phyloP scores from a whole-genome alignment of 139 green algal species.

The Coelastrella sp. region DNA sequence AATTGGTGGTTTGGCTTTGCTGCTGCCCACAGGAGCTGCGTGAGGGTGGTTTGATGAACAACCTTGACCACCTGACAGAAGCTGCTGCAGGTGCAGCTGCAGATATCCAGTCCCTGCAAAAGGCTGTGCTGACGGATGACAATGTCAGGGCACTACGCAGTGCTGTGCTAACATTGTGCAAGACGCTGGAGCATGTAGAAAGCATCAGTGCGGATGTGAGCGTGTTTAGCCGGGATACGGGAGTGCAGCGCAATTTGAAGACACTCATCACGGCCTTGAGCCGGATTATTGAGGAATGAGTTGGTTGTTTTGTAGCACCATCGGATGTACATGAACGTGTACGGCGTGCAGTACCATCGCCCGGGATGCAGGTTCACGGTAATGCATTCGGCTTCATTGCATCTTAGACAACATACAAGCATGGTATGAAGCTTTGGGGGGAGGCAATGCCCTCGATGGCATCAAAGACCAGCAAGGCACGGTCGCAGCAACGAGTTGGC shows the following conservation, averaged over 20 bases:
- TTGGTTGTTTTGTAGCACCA: too few species aligned
- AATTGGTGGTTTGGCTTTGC: not conserved
- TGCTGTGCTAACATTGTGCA: constrained; percentile 82
- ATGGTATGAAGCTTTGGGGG: too few species aligned
- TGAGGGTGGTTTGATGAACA: constrained; percentile 80
- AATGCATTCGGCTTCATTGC: too few species aligned
- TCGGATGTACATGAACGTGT: too few species aligned
- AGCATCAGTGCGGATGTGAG: constrained; percentile 77
- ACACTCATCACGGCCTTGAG: constrained; percentile 90
- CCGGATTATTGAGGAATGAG: constrained; percentile 85
- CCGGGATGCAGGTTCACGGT: too few species aligned
- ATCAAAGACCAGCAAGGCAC: too few species aligned
- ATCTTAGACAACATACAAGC: too few species aligned
- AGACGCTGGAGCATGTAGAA: constrained; percentile 86
- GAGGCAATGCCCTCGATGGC: too few species aligned
- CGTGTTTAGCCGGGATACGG: constrained; percentile 79
- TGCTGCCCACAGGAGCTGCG: constrained; percentile 65
- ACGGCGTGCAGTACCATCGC: too few species aligned
- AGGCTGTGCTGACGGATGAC: constrained; percentile 89
- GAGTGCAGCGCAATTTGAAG: constrained; percentile 86
- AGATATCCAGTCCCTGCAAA: constrained; percentile 92
- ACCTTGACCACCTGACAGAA: constrained; percentile 86
- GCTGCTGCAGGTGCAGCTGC: constrained; percentile 83
- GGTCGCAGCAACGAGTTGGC: too few species aligned
- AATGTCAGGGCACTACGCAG: constrained; percentile 90